Base-by-base conservation (phyloP, 2,329 filamentous ascomycete species). In the Microdochium paspali region DNA sequence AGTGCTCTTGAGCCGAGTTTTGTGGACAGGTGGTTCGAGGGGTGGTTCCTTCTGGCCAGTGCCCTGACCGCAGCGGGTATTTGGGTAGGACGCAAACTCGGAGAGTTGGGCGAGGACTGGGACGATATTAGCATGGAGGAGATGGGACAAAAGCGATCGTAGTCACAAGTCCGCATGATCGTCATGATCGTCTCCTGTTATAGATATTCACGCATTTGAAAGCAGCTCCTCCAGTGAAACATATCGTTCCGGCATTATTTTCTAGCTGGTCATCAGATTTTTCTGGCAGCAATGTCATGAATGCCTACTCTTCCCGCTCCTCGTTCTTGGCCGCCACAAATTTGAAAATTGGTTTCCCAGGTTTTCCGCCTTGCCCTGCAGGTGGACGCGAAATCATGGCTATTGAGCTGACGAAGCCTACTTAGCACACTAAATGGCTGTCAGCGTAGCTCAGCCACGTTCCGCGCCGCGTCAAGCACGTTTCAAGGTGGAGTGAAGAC, bases 1-100 rank as follows among this genome's bases (percentile, higher is more conserved):
- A 86, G 85, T 20, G 85, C 87, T 15, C 71, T 94, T 9, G 84
- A 87, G 57, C 79, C 80, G 6, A 71, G 72, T 0, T 88, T 87
- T 57, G 84, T 87, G 4, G 82, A 94, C 58, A 74, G 79, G 25
- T 95, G 89, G 89, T 95, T 95, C 56, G 89, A 95, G 63, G 82
- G 80, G 7, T 91, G 88, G 83, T 95, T 94, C 62, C 64, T 95
- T 48, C 61, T 82, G 2, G 84, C 84, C 4, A 85, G 82, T 51
- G 68, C 72, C 0, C 59, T 76, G 12, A 93, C 88, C 1, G 81
- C 75, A 1, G 59, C 77, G n/a, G 87, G 86, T 0, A 81, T 94
- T 21, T 87, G 84, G 74, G 61, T 90, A 3, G 85, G 85, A 0
- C 74, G 80, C 51, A 82, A 79, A 59, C 68, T 88, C 2, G 68